Evolutionary conservation across 169 alveolate genomes (phyloP).

Genomic region (Hepatocystis sp.): DNA sequence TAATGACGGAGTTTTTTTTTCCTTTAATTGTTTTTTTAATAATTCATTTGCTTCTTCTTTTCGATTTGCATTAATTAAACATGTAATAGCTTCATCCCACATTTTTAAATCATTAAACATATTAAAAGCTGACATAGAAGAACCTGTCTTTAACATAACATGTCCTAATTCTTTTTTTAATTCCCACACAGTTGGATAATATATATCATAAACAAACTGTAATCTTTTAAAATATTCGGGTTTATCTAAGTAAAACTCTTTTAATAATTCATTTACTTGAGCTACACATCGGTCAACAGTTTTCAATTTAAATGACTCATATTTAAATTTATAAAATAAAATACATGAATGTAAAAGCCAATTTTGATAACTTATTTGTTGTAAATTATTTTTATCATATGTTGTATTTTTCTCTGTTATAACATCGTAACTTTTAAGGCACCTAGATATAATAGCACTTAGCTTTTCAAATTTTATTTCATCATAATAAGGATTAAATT

Average conservation of each 20-base stretch:
- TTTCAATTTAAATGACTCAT: constrained; percentile 79
- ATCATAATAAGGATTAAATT: constrained; percentile 80
- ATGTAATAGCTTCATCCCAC: constrained; percentile 87
- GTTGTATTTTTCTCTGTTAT: neutral
- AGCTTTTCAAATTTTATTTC: constrained; percentile 81
- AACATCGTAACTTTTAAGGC: constrained; percentile 74
- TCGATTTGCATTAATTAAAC: constrained; percentile 81
- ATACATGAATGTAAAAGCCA: constrained; percentile 80
- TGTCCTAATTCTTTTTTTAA: constrained; percentile 82
- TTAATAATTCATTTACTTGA: constrained; percentile 81
- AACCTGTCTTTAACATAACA: constrained; percentile 81
- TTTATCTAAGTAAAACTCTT: constrained; percentile 65
- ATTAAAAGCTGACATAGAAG: constrained; percentile 81
- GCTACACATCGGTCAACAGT: constrained; percentile 84
- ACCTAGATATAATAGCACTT: constrained; percentile 80
- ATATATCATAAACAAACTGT: constrained; percentile 78
- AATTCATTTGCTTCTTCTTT: constrained; percentile 84
- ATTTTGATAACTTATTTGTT: constrained; percentile 62
- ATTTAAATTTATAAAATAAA: constrained; percentile 83
- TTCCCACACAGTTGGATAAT: constrained; percentile 83
- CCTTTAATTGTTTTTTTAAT: constrained; percentile 75
- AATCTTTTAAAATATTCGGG: constrained; percentile 74
- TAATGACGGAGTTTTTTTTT: constrained; percentile 77
- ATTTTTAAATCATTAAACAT: constrained; percentile 82
- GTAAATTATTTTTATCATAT: constrained; percentile 10